A percentile compares a stretch with the other conserved stretches of the same genome.
These are phyloP conservation scores for Zea mays DNA, from an alignment of 176 grass and related monocot species.

Conservation along the genomic window DNA sequence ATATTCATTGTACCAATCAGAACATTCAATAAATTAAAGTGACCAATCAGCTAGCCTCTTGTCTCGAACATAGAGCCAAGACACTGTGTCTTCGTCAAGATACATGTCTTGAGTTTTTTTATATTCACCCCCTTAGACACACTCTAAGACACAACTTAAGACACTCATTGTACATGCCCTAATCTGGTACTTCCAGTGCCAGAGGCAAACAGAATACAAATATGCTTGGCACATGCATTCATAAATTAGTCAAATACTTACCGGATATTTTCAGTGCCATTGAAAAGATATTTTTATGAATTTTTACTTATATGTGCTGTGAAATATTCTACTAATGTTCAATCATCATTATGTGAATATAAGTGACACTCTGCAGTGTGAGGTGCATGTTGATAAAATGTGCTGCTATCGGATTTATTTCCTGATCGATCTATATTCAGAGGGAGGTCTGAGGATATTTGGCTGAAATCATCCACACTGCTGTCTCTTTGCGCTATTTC, in stretches of 20 bases:
- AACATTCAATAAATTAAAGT: no score
- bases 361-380: neutral
- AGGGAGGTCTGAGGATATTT: neutral
- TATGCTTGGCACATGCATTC: neutral
- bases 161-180: no score
- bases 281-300: neutral
- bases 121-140: no score
- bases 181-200: neutral
- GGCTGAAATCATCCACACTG: neutral
- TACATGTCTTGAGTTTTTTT: no score
- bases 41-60: no score
- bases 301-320: neutral
- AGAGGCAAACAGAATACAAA: neutral
- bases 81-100: no score
- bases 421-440: slow-evolving; percentile 13
- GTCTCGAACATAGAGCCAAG: no score
- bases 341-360: neutral
- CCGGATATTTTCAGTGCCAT: neutral
- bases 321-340: neutral
- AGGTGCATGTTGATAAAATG: neutral
- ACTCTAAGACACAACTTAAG: no score
- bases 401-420: neutral
- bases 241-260: neutral
- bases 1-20: no score
- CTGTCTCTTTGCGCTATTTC: neutral